phyloP scores from a whole-genome alignment of 148 eudicot species.

The Selenicereus undatus region DNA sequence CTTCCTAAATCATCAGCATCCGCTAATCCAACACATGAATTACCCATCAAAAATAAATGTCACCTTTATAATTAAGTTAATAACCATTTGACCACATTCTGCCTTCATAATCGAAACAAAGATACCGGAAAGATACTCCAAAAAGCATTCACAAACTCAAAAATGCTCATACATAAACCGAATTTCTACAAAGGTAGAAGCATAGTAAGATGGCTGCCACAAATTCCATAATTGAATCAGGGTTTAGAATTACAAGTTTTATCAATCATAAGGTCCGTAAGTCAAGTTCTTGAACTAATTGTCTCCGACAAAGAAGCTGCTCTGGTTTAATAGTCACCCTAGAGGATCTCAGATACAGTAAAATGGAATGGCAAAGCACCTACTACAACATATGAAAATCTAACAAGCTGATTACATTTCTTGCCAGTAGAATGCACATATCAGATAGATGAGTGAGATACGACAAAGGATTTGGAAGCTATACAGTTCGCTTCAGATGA shows the following conservation, averaged over 20 bases:
- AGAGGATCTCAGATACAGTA: neutral
- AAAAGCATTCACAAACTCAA: constrained; percentile 1
- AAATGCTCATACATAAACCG: neutral
- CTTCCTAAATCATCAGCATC: constrained; percentile 18
- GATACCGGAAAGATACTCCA: constrained; percentile 6
- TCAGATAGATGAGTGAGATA: neutral
- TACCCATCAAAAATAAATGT: constrained; percentile 21
- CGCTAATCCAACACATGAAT: constrained; percentile 18
- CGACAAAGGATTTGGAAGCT: neutral
- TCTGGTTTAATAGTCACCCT: neutral
- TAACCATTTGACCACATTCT: neutral
- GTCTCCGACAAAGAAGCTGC: neutral
- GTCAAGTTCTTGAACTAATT: neutral
- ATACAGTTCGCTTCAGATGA: neutral
- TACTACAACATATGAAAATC: neutral
- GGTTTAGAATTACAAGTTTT: neutral
- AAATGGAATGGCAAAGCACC: neutral
- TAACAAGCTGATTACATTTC: neutral
- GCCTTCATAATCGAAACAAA: constrained; percentile 3
- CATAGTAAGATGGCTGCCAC: neutral
- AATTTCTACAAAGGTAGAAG: neutral
- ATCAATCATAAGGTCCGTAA: neutral
- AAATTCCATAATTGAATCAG: too few relatives aligned
- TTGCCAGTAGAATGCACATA: neutral
- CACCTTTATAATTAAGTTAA: constrained; percentile 17